Evolutionary conservation across 2,329 filamentous ascomycete species (phyloP).

Genomic region (Calonectria pteridis): DNA sequence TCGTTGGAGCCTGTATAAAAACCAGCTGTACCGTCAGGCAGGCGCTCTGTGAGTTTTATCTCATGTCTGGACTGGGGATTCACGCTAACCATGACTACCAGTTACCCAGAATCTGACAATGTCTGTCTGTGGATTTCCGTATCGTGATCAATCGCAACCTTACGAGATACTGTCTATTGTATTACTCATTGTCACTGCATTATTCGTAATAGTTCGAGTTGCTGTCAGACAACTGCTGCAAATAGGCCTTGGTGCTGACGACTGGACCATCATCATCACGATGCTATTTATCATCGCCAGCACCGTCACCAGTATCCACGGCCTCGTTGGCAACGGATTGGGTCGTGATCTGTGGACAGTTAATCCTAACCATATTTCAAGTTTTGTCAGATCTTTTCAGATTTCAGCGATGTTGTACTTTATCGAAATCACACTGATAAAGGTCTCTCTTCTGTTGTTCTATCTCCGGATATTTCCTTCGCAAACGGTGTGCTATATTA

Average conservation of each 20-base stretch:
- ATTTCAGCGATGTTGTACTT: constrained; percentile 55
- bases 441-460: constrained; percentile 57
- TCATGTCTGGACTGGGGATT: neutral
- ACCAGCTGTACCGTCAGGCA: neutral
- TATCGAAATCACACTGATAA: constrained; percentile 51
- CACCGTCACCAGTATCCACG: neutral
- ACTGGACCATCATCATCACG: neutral
- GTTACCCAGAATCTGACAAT: neutral
- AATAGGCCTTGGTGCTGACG: neutral
- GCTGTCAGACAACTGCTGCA: neutral
- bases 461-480: constrained; percentile 57
- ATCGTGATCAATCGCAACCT: neutral
- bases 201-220: neutral
- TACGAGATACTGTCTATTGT: neutral
- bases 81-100: neutral
- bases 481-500: constrained; percentile 41
- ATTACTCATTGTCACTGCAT: neutral
- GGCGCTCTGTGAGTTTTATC: neutral
- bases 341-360: constrained; percentile 53
- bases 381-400: constrained; percentile 48
- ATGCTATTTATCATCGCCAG: neutral
- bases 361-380: constrained; percentile 28
- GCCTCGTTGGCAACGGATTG: constrained; percentile 35
- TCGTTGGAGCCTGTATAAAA: neutral
- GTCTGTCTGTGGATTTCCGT: neutral